A percentile compares a stretch with the other conserved stretches of the same genome.
These are phyloP conservation scores for Ehretia macrophylla DNA, from an alignment of 257 asterid genomes.

Conservation along the genomic window DNA sequence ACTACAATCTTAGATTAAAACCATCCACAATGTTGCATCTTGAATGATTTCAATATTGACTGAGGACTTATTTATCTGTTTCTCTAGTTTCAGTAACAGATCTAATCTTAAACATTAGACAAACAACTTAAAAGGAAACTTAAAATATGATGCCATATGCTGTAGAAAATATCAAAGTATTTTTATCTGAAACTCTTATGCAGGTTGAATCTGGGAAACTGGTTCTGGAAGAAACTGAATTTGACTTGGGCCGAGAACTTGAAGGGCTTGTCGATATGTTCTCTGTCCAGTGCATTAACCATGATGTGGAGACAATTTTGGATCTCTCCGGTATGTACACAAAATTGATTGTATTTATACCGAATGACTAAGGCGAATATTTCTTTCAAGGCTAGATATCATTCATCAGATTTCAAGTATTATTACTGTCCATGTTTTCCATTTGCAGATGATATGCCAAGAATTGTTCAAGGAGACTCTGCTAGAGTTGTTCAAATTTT, in stretches of 20 bases:
- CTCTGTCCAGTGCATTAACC: conserved; percentile 88
- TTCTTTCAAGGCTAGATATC: neutral
- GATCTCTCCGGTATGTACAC: conserved; percentile 68
- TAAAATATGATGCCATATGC: too few species aligned
- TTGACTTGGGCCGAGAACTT: conserved; percentile 83
- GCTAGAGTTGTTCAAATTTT: conserved; percentile 88
- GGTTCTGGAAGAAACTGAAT: conserved; percentile 81
- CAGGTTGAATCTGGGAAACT: conserved; percentile 97
- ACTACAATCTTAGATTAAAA: too few species aligned
- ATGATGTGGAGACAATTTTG: conserved; percentile 77
- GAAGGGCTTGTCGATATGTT: conserved; percentile 94
- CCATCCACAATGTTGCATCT: too few species aligned
- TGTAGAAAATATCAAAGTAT: neutral
- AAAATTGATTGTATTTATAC: neutral
- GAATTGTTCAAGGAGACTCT: conserved; percentile 77
- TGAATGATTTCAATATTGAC: too few species aligned
- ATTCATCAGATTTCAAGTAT: conserved; percentile 6
- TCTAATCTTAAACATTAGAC: too few species aligned
- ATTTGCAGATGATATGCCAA: conserved; percentile 86
- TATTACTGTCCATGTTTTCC: conserved; percentile 9
- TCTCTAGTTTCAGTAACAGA: too few species aligned
- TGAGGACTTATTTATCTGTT: too few species aligned
- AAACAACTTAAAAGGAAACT: too few species aligned
- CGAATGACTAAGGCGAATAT: neutral
- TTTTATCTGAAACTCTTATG: neutral